Evolutionary conservation across 2,329 filamentous ascomycete species (phyloP), one percentile per base, ranked within the genome.

Genomic region (Fusarium sp.): DNA sequence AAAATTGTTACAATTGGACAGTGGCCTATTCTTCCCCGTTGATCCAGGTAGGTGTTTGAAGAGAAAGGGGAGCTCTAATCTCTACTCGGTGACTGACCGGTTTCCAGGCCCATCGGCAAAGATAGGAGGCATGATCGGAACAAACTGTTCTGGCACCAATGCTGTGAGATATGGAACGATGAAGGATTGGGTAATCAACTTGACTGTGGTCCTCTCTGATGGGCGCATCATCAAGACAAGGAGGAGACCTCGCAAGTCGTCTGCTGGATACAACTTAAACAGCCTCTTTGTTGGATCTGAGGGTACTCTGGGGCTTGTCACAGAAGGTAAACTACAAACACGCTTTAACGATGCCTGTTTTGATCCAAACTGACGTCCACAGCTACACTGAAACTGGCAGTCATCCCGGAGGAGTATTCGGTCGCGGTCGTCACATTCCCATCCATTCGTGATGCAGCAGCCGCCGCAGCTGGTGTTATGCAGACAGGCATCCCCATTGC

Each of bases 1-100:
- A 64, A 78, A 86, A 68, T 74, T 88, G 41, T 82, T 87, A 44
- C 87, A 91, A 70, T 86, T 90, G 75, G 82, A 85, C 35, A 88
- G 86, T 5, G 91, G 91, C 0, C 84, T 97, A 2, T 97, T 97
- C 78, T 96, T 97, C 73, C 93, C 93, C 1, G 88, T 96, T 11
- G 93, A 97, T 71, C 93, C 93, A 11, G 91, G 91, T 74, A 67
- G 62, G 79, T 74, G 15, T 10, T 22, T 5, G 34, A 13, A 15
- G 15, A 22, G 19, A 15, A 10, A 12, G 19, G 10, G 8, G 5
- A 25, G 25, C 8, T 13, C 11, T 13, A 11, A 9, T 7, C 13
- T 19, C 8, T 15, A 19, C 35, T 34, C 9, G 8, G 42, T 32
- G 15, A 22, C 38, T 60, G n/a, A 60, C 36, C 19, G 7, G 3